A percentile compares a stretch with the other conserved stretches of the same genome.
Evolutionary conservation across 176 grass and related monocot species (phyloP).

Genomic region (Oryza nivara): DNA sequence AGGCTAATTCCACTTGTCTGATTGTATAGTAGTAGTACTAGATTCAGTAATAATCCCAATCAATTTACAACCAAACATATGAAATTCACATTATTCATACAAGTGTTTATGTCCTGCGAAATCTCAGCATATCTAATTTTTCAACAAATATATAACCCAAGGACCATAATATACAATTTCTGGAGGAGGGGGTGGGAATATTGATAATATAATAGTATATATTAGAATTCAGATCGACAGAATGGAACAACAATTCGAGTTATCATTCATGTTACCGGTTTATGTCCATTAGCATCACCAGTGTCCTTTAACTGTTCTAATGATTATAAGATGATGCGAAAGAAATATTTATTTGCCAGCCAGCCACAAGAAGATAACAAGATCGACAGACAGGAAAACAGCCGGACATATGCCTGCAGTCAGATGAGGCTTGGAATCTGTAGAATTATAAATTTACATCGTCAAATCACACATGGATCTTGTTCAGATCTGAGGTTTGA

Average conservation of each 20-base stretch:
- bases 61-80: background rate
- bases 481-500: constrained; percentile 19
- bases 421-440: constrained; percentile 58
- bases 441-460: constrained; percentile 3
- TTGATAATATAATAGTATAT: background rate
- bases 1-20: background rate
- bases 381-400: constrained; percentile 62
- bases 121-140: no score
- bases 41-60: background rate
- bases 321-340: constrained; percentile 38
- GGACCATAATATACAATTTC: background rate
- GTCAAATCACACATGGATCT: constrained; percentile 46
- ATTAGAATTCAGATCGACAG: constrained; percentile 26
- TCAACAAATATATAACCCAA: no score
- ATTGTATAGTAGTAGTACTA: background rate
- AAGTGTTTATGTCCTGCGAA: no score
- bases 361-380: constrained; percentile 46
- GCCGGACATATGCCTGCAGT: constrained; percentile 48
- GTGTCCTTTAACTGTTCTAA: constrained; percentile 37
- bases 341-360: constrained; percentile 37
- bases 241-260: constrained; percentile 38
- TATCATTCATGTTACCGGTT: constrained; percentile 46
- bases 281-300: constrained; percentile 17
- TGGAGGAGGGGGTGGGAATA: background rate
- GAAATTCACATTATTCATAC: no score